These are phyloP conservation scores for Yueomyces sinensis DNA, from an alignment of 805 yeast genomes.

Conservation along the genomic window DNA sequence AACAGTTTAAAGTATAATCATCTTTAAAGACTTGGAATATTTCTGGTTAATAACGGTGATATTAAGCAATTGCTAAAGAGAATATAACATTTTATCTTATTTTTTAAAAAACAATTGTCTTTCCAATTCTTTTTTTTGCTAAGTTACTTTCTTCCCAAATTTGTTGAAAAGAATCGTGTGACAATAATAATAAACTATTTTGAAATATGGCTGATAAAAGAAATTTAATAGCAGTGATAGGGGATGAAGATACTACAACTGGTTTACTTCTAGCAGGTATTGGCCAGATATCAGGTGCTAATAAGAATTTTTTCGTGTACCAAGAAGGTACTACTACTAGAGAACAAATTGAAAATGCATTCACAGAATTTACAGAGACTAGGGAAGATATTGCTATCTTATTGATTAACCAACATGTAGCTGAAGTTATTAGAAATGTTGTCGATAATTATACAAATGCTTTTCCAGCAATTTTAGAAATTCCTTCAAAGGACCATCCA, in stretches of 20 bases:
- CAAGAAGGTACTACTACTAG: conserved; percentile 69
- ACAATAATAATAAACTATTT: no score
- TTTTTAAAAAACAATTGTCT: no score
- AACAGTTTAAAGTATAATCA: no score
- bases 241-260: conserved; percentile 95
- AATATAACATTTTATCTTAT: no score
- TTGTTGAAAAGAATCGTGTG: no score
- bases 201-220: conserved; percentile 41
- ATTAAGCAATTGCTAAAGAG: no score
- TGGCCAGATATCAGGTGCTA: conserved; percentile 52
- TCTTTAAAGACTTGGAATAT: no score
- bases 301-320: conserved; percentile 67
- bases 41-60: no score
- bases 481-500: conserved; percentile 97
- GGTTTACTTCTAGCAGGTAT: conserved; percentile 92
- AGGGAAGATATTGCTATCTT: conserved; percentile 89
- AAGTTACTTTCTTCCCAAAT: no score
- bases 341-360: conserved; percentile 63
- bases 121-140: no score
- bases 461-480: conserved; percentile 92
- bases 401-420: conserved; percentile 87
- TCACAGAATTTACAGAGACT: conserved; percentile 55
- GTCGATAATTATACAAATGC: conserved; percentile 81
- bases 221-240: conserved; percentile 80
- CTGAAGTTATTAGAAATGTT: conserved; percentile 72